Evolutionary conservation across 305 asterid species (phyloP).

Genomic region (Nicotiana rustica): DNA sequence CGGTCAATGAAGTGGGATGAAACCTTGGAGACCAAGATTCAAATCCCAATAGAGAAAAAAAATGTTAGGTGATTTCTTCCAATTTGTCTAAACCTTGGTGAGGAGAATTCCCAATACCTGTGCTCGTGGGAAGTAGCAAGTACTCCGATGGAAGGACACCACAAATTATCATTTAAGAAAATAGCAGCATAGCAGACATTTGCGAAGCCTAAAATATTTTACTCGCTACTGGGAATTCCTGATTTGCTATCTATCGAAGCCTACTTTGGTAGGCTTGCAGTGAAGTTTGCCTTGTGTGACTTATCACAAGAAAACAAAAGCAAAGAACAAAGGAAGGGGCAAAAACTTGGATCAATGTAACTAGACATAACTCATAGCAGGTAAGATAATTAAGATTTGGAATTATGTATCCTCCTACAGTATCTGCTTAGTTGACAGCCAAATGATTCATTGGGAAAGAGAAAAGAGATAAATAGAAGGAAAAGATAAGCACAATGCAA

Average conservation of each 20-base stretch:
- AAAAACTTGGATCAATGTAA: too few species aligned
- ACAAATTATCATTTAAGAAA: too few species aligned
- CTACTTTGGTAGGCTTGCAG: background rate
- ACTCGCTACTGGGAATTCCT: background rate
- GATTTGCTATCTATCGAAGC: slow-evolving; percentile 4
- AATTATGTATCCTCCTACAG: background rate
- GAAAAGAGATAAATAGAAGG: slow-evolving; percentile 12
- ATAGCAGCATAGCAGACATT: background rate
- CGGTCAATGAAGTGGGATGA: too few species aligned
- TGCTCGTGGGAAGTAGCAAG: background rate
- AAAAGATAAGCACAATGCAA: background rate
- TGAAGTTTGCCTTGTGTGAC: background rate
- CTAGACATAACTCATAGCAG: background rate
- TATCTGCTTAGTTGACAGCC: background rate
- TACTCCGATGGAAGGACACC: background rate
- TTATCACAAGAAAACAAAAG: background rate
- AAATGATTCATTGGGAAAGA: slow-evolving; percentile 3
- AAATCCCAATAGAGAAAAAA: background rate
- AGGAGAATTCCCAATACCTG: background rate
- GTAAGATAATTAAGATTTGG: background rate
- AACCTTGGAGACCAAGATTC: background rate
- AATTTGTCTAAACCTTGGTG: too few species aligned
- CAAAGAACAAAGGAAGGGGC: background rate
- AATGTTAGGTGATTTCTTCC: background rate
- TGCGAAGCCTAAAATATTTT: background rate